Evolutionary conservation across 2,329 filamentous ascomycete species (phyloP), one percentile per base, ranked within the genome.

Genomic region (Hypomyces rosellus): DNA sequence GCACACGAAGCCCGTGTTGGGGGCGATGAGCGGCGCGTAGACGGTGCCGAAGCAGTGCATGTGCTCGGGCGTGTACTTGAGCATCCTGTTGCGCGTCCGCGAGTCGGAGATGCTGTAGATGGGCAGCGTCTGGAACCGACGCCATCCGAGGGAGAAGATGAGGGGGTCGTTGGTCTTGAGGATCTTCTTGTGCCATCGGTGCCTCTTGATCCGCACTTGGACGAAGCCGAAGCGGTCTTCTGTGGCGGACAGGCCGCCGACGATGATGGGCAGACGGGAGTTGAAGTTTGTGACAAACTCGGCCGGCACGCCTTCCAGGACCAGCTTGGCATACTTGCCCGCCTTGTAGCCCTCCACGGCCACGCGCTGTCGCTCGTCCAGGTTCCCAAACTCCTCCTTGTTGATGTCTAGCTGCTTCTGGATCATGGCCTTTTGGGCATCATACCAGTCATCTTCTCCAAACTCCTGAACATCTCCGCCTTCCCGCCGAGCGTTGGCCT

Each of bases 171-270:
- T 96, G 34, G 90, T 97, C 75, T 99, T 99, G 58, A 99, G 77
- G 59, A 97, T 97, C 75, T 93, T 95, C 80, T 96, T 96, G 74
- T 99, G 93, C 95, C 95, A 99, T 58, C 93, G 80, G 68, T 99
- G 93, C 48, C 90, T 82, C 79, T 99, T 99, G 75, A 99, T 95
- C 46, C 95, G 84, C 51, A 96, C 85, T 69, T 99, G 93, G 8
- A 97, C 85, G 64, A 88, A 97, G 8, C 93, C 95, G 66, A 96
- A 96, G 46, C 95, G 84, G 67, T 97, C 91, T 69, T 99, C 93
- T 0, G 92, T 96, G 7, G 93, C 81, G 11, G 89, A 86, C 37
- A 99, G 77, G n/a, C 93, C 95, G 46, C 93, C 93, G 33, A 97
- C 78, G 46, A 99, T 81, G 53, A 99, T 77, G 15, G 93, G 93